Conservation (phyloP, 129 eudicot genomes). For the Ambrosia trifida region DNA sequence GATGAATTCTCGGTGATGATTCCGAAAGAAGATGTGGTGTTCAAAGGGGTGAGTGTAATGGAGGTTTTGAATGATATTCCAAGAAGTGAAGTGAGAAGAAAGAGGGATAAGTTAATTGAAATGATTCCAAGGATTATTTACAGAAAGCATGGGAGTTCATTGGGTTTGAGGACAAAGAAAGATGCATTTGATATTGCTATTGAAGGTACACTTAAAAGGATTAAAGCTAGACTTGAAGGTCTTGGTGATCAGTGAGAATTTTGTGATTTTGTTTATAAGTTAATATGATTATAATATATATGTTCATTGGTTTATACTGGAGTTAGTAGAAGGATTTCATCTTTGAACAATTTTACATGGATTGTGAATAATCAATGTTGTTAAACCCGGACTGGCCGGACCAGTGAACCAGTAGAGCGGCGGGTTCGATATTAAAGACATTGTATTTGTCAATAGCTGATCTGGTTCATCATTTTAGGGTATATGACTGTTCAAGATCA, state of each 20-base stretch:
- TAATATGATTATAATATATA: not conserved
- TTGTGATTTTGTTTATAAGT: conserved; percentile 18
- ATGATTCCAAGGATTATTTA: conserved; percentile 71
- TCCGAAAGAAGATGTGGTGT: conserved; percentile 87
- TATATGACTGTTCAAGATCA: no score
- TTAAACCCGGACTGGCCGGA: no score
- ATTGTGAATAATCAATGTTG: no score
- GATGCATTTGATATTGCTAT: conserved; percentile 91
- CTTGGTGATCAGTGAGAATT: conserved; percentile 26
- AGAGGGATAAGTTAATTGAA: conserved; percentile 76
- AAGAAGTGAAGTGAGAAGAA: conserved; percentile 52
- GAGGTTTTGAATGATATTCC: conserved; percentile 77
- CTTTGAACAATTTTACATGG: not conserved
- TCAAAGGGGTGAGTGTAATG: conserved; percentile 62
- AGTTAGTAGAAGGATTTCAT: conserved; percentile 12
- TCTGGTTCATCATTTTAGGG: no score
- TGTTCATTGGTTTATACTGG: conserved; percentile 6
- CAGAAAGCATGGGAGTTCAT: conserved; percentile 90
- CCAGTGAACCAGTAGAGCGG: no score
- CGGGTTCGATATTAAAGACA: no score
- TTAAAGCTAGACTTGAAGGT: conserved; percentile 52
- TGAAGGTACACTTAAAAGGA: conserved; percentile 72
- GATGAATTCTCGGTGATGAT: conserved; percentile 80
- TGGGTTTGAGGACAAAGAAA: conserved; percentile 74
- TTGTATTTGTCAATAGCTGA: no score